Percentiles rank a stretch among this genome's conserved stretches.
These are phyloP conservation scores for Lophiostoma macrostomum DNA, from an alignment of 495 filamentous ascomycete species.

Conservation along the genomic window DNA sequence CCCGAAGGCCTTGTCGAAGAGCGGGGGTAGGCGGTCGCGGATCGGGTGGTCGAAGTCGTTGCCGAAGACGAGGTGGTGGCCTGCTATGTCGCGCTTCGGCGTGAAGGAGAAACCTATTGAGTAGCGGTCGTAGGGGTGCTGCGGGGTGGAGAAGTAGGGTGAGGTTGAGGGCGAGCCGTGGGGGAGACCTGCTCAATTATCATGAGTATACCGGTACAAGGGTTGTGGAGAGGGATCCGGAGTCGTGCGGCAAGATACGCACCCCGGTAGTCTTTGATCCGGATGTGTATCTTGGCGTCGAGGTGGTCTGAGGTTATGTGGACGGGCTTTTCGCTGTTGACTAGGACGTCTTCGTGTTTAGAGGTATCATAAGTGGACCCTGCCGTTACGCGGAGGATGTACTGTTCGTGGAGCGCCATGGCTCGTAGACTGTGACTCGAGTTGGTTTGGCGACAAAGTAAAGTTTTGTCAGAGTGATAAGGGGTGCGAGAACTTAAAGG, in stretches of 20 bases:
- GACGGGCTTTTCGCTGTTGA: constrained; percentile 63
- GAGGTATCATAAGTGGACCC: constrained; percentile 66
- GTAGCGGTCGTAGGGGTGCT: constrained; percentile 75
- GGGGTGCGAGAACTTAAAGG: not conserved
- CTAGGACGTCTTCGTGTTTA: constrained; percentile 64
- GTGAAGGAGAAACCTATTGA: constrained; percentile 72
- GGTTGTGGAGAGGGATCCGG: not conserved
- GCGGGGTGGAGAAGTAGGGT: constrained; percentile 69
- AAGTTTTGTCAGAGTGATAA: not conserved
- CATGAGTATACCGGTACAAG: too few relatives aligned
- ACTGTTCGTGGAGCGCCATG: constrained; percentile 50
- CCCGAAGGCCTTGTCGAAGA: constrained; percentile 74
- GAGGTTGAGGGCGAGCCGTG: constrained; percentile 44
- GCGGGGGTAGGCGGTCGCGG: constrained; percentile 74
- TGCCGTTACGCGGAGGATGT: constrained; percentile 68
- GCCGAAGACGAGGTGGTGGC: constrained; percentile 75
- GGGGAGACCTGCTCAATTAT: constrained; percentile 29
- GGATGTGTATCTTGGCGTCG: constrained; percentile 61
- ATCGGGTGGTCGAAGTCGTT: constrained; percentile 91
- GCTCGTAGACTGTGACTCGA: too few relatives aligned
- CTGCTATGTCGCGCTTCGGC: constrained; percentile 62
- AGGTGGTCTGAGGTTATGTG: constrained; percentile 58
- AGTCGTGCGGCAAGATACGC: constrained; percentile 15
- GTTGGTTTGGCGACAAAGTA: not conserved
- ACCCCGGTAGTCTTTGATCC: constrained; percentile 65